Base-by-base conservation (phyloP, 805 yeast genomes). In the Lipomyces sp. region DNA sequence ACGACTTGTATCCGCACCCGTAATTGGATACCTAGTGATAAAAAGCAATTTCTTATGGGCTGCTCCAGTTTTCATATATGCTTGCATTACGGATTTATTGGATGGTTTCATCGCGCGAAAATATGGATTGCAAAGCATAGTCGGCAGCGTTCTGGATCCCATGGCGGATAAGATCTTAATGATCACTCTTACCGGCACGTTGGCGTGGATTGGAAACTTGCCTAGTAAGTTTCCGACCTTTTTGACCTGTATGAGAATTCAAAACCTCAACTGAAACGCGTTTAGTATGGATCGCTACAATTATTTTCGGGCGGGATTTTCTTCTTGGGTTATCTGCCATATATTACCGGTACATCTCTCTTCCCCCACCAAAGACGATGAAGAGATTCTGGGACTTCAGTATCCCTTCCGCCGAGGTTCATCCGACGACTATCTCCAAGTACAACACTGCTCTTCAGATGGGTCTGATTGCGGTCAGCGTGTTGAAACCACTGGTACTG, bases 71-170 rank as follows among this genome's bases (percentile, higher is more conserved):
- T 94, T 95, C 77, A 82, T 86, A 0, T 92, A 92, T 73, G 92
- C 98, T 0, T 89, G 98, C 70, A 76, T 92, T 3, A 94, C 99
- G 0, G 99, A 95, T 76, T 88, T 90, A 69, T 78, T 93, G 30
- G 99, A 95, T 77, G 99, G 99, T 0, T 90, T 79, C 74, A 86
- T 96, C 69, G 99, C 99, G 3, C 82, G 99, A 63, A 84, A 79
- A 66, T 94, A 78, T 80, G 87, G 91, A 64, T 80, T 89, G 83
- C 84, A 86, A 73, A 87, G 97, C 0, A 88, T 90, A 1, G 84
- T 92, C 5, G 99, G 99, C 0, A 88, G 97, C 0, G 87, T 95
- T 15, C 80, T 96, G 42, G 99, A 95, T 74, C 99, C 99, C 0
- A 82, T 92, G 79, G 99, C 99, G 0, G 99, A 95, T 76, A 95